A percentile compares a stretch with the other conserved stretches of the same genome.
These are phyloP conservation scores for Mrakiaceae sp. DNA, from an alignment of 1,284 basidiomycete species.

Conservation along the genomic window DNA sequence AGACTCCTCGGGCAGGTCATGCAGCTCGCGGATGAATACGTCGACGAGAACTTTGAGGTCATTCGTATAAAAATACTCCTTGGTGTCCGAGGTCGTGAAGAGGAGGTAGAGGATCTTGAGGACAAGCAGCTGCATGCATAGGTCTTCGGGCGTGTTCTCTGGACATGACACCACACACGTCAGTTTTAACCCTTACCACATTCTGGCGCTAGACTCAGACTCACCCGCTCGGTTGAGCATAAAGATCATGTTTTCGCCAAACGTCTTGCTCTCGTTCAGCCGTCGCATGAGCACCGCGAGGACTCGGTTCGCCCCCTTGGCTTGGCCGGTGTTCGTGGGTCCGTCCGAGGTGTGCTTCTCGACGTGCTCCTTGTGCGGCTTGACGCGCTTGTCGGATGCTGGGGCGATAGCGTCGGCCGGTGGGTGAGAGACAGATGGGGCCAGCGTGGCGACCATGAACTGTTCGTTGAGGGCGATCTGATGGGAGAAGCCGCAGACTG, in stretches of 20 bases:
- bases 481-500: background rate
- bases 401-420: constrained; percentile 20
- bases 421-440: constrained; percentile 22
- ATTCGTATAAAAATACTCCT: constrained; percentile 97
- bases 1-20: constrained; percentile 81
- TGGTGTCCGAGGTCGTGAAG: constrained; percentile 84
- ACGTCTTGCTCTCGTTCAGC: constrained; percentile 75
- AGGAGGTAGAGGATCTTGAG: constrained; percentile 91
- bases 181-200: background rate
- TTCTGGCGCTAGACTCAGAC: constrained; percentile 27
- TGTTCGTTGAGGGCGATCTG: constrained; percentile 93
- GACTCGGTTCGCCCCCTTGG: constrained; percentile 55
- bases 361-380: background rate
- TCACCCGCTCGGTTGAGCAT: constrained; percentile 90
- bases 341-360: constrained; percentile 4
- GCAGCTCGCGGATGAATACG: constrained; percentile 84
- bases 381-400: constrained; percentile 22
- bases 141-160: constrained; percentile 75
- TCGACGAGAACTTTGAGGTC: constrained; percentile 92
- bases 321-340: constrained; percentile 23
- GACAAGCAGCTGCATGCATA: constrained; percentile 88
- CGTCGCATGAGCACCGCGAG: constrained; percentile 71
- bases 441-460: constrained; percentile 72
- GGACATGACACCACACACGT: background rate
- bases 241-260: constrained; percentile 97